Base-by-base conservation (phyloP, 2,329 filamentous ascomycete genomes). In the Fonsecaea pedrosoi region DNA sequence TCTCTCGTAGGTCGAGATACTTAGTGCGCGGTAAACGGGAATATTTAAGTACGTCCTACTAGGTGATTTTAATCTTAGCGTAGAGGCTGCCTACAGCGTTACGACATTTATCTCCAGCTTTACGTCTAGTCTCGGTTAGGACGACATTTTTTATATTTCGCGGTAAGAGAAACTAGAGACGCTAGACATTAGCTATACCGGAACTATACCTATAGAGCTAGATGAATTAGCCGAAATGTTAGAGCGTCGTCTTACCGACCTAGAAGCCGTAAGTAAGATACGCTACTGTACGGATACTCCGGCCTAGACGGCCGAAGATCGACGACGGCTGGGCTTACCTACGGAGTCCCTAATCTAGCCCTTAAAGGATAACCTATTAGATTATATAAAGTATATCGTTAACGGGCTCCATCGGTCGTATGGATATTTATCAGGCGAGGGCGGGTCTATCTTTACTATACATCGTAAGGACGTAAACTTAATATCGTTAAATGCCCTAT, bases 11-110 rank as follows among this genome's bases (percentile, higher is more conserved):
- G 54, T 32, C 13, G 54, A 37, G 54, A 32, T 32, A 18, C 54
- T 56, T 4, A 15, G 54, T n/a, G 32, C 54, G 37, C 54, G 54
- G 10, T 13, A 56, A 56, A 56, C 54, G 9, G 54, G 54, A 37
- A n/a, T 56, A 12, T 56, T 56, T 7, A 56, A 56, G 10, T 56
- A 37, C 54, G 32, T 56, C 7, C 10, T 56, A 18, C 54, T 32
- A 2, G 37, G 13, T 13, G 54, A 56, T 38, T 35, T 56, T 38
- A 18, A 48, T 10, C n/a, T 10, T 1, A 10, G 6, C 7, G 3
- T 7, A 21, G 5, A 21, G 3, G 7, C 42, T 21, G n/a, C 9
- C 2, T 9, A 1, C 5, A 48, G n/a, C n/a, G 7, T 48, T 21
- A 21, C n/a, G n/a, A 48, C 42, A 3, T 18, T n/a, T 7, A 9